Evolutionary conservation across 1,284 basidiomycete genomes (phyloP), one percentile per base, ranked within the genome.

Genomic region (Marasmius tenuissimus): DNA sequence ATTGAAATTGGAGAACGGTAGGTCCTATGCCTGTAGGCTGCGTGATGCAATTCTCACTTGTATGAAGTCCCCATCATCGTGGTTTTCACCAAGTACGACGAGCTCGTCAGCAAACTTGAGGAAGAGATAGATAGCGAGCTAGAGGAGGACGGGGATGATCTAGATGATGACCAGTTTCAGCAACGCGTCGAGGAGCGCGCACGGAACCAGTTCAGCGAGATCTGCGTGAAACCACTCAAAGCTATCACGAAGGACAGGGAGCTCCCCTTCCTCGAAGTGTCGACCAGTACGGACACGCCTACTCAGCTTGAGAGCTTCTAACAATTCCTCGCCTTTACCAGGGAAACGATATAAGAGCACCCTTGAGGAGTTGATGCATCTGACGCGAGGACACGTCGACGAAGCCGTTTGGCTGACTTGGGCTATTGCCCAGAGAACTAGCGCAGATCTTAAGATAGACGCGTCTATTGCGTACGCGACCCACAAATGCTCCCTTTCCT

Each of bases 21-120:
- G 18, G n/a, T 39, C 57, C 34, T n/a, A n/a, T n/a, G n/a, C n/a
- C n/a, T 33, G 27, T 45, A 53, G 40, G 10, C 8, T 35, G 9
- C 10, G 9, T 14, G 9, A 7, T 40, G 22, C 20, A 47, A 10
- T 45, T 14, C 40, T 14, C 34, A 47, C 10, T 14, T 42, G 22
- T 27, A 33, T 54, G 35, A 22, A 73, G 71, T 73, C 2, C 72
- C 72, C 4, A 60, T 72, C 33, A 65, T 73, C 33, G 68, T 69
- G 3, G 69, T 72, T 2, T 73, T 73, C 60, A 73, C 71, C 1
- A 67, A 73, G 61, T 73, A 65, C 48, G 71, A 73, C 58, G 58
- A 54, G 9, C 62, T 73, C 11, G 63, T 70, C 18, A 34, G 37
- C 20, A 60, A 60, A 4, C 49, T 63, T 27, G 58, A 62, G 35